These are phyloP conservation scores for Hypoxylon fuscum DNA, from an alignment of 495 filamentous ascomycete species.

Conservation along the genomic window DNA sequence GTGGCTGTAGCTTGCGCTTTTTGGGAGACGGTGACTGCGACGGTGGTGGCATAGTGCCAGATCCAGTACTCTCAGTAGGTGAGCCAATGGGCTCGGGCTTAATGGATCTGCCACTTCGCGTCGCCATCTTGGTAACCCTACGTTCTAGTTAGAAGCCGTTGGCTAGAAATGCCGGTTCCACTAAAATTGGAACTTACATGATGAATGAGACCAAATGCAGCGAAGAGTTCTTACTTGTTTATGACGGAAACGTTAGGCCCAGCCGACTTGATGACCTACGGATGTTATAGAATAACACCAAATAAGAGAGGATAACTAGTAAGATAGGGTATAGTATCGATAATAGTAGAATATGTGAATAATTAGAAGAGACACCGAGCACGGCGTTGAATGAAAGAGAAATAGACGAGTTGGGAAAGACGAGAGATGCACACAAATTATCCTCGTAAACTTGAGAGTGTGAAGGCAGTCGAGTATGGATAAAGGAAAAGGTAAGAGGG, in stretches of 20 bases:
- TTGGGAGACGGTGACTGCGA: constrained; percentile 21
- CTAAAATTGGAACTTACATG: background rate
- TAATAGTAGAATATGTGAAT: too few relatives aligned
- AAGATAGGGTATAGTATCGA: too few relatives aligned
- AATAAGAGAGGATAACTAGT: too few relatives aligned
- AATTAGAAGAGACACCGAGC: too few relatives aligned
- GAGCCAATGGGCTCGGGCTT: constrained; percentile 29
- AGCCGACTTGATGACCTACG: too few relatives aligned
- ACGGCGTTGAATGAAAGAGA: background rate
- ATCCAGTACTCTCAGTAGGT: constrained; percentile 14
- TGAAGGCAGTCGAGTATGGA: too few relatives aligned
- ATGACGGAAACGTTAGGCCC: too few relatives aligned
- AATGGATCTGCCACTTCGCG: background rate
- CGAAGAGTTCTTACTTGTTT: too few relatives aligned
- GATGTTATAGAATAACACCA: too few relatives aligned
- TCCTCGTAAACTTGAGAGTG: background rate
- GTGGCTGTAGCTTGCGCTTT: constrained; percentile 15
- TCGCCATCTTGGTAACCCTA: constrained; percentile 11
- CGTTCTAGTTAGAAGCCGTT: background rate
- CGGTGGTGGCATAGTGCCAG: constrained; percentile 39
- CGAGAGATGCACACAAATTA: too few relatives aligned
- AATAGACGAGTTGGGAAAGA: background rate
- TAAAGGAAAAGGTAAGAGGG: constrained; percentile 1
- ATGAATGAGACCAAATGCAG: background rate
- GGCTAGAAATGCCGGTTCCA: background rate